phyloP scores from a whole-genome alignment of 306 rosid genomes.

The Herpetospermum pedunculosum region DNA sequence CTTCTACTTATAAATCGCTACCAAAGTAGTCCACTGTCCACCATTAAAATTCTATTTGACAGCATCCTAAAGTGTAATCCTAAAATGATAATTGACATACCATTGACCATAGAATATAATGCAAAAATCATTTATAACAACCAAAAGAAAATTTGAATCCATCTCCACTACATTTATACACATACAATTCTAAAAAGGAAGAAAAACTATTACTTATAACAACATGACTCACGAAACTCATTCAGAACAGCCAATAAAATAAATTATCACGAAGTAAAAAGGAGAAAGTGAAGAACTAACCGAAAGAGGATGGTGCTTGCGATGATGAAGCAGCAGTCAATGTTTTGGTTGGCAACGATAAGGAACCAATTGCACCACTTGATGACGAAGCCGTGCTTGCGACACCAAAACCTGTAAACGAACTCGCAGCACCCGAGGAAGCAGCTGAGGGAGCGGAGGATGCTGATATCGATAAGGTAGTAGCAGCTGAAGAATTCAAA shows the following conservation, averaged over 20 bases:
- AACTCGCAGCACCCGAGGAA: slow-evolving; percentile 21
- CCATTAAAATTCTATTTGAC: neutral
- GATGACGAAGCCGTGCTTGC: slow-evolving; percentile 35
- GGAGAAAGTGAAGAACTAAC: slow-evolving; percentile 23
- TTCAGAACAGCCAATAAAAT: neutral
- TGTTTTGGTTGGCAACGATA: slow-evolving; percentile 31
- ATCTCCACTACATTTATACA: neutral
- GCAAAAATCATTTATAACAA: neutral
- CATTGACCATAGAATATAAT: neutral
- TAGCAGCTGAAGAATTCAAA: slow-evolving; percentile 20
- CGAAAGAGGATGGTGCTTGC: slow-evolving; percentile 36
- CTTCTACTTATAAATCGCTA: neutral
- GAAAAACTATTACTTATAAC: neutral
- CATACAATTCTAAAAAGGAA: neutral
- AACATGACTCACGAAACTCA: neutral
- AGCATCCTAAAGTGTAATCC: neutral
- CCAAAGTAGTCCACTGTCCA: neutral
- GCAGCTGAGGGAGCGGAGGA: slow-evolving; percentile 23
- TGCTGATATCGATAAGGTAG: slow-evolving; percentile 7
- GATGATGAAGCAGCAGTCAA: slow-evolving; percentile 26
- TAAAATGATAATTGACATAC: neutral
- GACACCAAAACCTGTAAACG: slow-evolving; percentile 26
- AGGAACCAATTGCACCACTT: slow-evolving; percentile 28
- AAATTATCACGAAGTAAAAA: neutral
- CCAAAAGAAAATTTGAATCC: neutral